A percentile compares a stretch with the other conserved stretches of the same genome.
Conservation (phyloP, 2,329 filamentous ascomycete genomes). For the Eutypella sp. region DNA sequence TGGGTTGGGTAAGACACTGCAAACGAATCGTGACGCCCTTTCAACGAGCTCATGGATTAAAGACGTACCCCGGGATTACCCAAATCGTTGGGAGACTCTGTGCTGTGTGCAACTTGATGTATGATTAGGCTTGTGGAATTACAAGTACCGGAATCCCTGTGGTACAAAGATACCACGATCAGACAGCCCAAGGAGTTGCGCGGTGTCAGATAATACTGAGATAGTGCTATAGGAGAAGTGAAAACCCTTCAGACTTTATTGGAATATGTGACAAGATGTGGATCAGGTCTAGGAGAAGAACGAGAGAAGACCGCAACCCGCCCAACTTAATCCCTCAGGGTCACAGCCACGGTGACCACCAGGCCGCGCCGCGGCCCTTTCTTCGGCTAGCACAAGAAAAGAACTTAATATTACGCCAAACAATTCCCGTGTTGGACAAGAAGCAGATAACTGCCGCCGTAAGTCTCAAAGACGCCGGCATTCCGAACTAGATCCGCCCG, state of each 20-base stretch:
- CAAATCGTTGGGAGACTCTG: too few species aligned
- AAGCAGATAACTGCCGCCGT: not conserved
- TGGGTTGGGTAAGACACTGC: too few species aligned
- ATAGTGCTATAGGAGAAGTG: not conserved
- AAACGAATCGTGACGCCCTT: too few species aligned
- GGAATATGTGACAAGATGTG: not conserved
- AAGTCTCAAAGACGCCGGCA: not conserved
- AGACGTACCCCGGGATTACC: too few species aligned
- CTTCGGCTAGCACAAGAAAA: not conserved
- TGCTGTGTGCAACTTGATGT: too few species aligned
- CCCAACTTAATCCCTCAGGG: too few species aligned
- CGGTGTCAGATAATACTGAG: not conserved
- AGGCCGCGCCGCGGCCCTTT: not conserved
- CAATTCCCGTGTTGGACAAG: not conserved
- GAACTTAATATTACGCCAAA: not conserved
- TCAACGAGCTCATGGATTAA: too few species aligned
- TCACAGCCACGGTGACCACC: not conserved
- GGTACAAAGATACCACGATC: too few species aligned
- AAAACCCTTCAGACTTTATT: not conserved
- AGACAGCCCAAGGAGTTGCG: not conserved
- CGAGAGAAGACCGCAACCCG: not conserved
- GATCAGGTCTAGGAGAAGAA: not conserved
- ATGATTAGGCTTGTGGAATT: too few species aligned
- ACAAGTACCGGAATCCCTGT: too few species aligned
- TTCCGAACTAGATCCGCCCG: not conserved